Conservation (phyloP, 2,329 filamentous ascomycete genomes). For the Tricladium varicosporioides region DNA sequence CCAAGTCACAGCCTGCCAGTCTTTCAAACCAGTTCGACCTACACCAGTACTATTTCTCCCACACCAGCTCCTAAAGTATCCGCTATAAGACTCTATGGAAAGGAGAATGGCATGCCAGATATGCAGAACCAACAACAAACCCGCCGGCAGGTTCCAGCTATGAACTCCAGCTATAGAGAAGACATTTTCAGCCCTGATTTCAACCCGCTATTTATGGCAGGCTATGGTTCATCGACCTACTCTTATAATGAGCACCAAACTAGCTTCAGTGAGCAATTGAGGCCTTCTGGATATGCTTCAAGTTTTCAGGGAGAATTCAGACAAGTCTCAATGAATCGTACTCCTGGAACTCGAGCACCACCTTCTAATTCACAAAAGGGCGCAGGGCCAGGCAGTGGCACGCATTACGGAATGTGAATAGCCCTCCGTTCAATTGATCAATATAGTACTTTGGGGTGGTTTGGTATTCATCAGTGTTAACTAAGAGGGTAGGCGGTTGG, state of each 20-base stretch:
- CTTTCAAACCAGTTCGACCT: conserved; percentile 15
- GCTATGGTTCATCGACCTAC: conserved; percentile 20
- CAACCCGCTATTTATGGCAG: conserved; percentile 31
- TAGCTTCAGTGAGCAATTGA: conserved; percentile 16
- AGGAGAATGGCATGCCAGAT: conserved; percentile 27
- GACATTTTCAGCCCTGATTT: not conserved
- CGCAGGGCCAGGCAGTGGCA: conserved; percentile 2
- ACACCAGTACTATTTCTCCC: conserved; percentile 22
- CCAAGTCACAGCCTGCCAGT: conserved; percentile 22
- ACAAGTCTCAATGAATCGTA: conserved; percentile 11
- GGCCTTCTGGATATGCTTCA: conserved; percentile 9
- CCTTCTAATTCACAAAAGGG: not conserved
- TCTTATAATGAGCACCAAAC: conserved; percentile 12
- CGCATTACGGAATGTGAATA: conserved; percentile 18
- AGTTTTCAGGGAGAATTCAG: conserved; percentile 20
- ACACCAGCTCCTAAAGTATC: conserved; percentile 25
- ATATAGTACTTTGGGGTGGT: not conserved
- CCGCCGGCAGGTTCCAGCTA: conserved; percentile 17
- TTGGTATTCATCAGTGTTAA: not conserved
- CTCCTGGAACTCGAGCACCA: conserved; percentile 10
- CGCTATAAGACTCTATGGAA: conserved; percentile 20
- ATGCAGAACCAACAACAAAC: conserved; percentile 12
- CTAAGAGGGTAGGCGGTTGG: not conserved
- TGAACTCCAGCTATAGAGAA: not conserved
- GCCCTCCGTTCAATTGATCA: not conserved